Evolutionary conservation across 495 filamentous ascomycete genomes (phyloP).

Genomic region (Margaritispora aquatica): DNA sequence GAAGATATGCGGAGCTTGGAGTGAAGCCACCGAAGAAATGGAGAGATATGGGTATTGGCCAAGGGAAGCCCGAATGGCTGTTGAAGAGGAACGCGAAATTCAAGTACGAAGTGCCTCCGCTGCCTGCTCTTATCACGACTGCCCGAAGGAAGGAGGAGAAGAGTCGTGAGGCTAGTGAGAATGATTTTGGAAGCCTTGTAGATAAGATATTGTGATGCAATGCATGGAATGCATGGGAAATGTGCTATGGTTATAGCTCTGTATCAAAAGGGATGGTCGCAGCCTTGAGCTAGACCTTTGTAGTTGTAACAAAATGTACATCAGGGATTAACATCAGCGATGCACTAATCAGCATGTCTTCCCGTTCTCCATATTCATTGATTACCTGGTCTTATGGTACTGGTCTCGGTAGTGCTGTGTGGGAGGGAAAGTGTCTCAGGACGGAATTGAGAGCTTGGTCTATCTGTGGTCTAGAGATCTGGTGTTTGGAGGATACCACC

Average conservation of each 20-base stretch:
- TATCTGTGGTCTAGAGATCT: too few relatives aligned
- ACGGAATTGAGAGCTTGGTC: too few relatives aligned
- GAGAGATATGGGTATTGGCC: constrained; percentile 61
- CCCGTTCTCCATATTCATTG: not conserved
- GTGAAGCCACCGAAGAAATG: constrained; percentile 61
- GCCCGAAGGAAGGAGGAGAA: not conserved
- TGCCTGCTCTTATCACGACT: constrained; percentile 14
- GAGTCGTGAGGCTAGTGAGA: not conserved
- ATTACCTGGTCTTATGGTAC: not conserved
- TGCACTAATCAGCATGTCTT: not conserved
- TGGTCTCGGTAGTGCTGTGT: too few relatives aligned
- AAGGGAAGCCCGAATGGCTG: constrained; percentile 20
- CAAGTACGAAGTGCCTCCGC: not conserved
- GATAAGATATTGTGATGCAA: constrained; percentile 15
- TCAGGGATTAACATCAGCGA: not conserved
- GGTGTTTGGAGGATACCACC: too few relatives aligned
- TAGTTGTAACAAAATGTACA: constrained; percentile 1
- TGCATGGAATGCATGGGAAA: not conserved
- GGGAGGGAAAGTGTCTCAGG: too few relatives aligned
- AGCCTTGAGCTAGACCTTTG: not conserved
- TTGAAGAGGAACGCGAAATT: not conserved
- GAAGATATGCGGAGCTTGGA: constrained; percentile 60
- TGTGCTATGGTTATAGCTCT: not conserved
- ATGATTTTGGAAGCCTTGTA: constrained; percentile 2
- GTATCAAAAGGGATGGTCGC: not conserved